Conservation (phyloP, 495 filamentous ascomycete genomes). For the Xylaria nigripes region DNA sequence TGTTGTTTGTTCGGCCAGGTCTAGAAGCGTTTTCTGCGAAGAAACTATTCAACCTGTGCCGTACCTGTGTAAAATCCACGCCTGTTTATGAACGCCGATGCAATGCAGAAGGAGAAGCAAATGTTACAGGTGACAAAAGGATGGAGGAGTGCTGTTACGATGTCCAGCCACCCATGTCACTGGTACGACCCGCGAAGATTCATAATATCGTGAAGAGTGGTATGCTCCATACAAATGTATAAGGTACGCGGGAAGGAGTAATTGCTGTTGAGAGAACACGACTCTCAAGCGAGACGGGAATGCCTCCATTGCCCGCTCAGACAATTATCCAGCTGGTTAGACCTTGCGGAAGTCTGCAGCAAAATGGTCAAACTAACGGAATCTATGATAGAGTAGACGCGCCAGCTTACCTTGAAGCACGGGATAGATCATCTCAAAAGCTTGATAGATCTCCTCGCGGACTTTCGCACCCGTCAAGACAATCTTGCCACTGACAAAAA, state of each 20-base stretch:
- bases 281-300: background rate
- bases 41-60: constrained; percentile 15
- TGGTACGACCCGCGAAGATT: constrained; percentile 23
- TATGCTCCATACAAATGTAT: constrained; percentile 52
- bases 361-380: background rate
- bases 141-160: background rate
- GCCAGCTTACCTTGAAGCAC: constrained; percentile 72
- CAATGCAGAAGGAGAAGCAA: constrained; percentile 40
- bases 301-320: background rate
- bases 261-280: background rate
- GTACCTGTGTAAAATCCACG: constrained; percentile 28
- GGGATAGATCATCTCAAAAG: constrained; percentile 98
- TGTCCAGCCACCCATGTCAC: constrained; percentile 3
- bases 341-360: constrained; percentile 43
- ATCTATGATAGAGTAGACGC: background rate
- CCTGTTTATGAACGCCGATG: constrained; percentile 43
- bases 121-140: constrained; percentile 29
- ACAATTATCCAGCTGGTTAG: constrained; percentile 13
- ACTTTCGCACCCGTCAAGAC: constrained; percentile 97
- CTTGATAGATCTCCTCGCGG: constrained; percentile 96
- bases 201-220: constrained; percentile 43
- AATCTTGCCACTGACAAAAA: constrained; percentile 98
- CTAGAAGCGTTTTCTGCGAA: constrained; percentile 18
- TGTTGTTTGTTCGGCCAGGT: constrained; percentile 14
- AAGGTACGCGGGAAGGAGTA: constrained; percentile 7